Percentiles rank a stretch among this genome's conserved stretches.
These are phyloP conservation scores for Cinnamomum micranthum DNA, from an alignment of 164 flowering plant genomes.

Conservation along the genomic window DNA sequence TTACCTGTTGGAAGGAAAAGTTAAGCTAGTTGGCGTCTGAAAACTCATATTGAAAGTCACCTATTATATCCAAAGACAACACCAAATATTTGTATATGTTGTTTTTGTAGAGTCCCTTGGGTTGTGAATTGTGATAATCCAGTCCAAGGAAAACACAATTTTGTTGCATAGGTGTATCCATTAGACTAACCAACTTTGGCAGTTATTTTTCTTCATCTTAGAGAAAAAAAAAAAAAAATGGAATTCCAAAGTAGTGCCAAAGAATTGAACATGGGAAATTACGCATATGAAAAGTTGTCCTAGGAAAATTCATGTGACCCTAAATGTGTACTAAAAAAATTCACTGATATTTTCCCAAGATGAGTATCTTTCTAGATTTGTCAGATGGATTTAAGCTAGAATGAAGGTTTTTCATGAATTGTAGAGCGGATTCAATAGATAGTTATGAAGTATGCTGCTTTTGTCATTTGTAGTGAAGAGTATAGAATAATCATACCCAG, in stretches of 20 bases:
- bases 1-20: slow-evolving; percentile 16
- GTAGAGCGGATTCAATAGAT: not conserved
- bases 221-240: too few species aligned
- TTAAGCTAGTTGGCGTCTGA: not conserved
- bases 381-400: not conserved
- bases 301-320: not conserved
- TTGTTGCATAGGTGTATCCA: not conserved
- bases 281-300: too few species aligned
- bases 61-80: not conserved
- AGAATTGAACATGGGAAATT: not conserved
- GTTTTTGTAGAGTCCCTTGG: not conserved
- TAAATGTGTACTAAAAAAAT: not conserved
- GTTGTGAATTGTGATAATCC: not conserved
- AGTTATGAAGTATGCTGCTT: not conserved
- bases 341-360: not conserved
- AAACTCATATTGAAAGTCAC: not conserved
- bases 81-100: not conserved
- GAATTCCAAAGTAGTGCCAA: not conserved
- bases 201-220: too few species aligned
- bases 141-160: not conserved
- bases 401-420: not conserved
- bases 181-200: not conserved
- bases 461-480: not conserved
- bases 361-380: too few species aligned
- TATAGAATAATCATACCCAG: slow-evolving; percentile 26